phyloP scores from a whole-genome alignment of 2,329 filamentous ascomycete genomes.

The Aureobasidium pullulans region DNA sequence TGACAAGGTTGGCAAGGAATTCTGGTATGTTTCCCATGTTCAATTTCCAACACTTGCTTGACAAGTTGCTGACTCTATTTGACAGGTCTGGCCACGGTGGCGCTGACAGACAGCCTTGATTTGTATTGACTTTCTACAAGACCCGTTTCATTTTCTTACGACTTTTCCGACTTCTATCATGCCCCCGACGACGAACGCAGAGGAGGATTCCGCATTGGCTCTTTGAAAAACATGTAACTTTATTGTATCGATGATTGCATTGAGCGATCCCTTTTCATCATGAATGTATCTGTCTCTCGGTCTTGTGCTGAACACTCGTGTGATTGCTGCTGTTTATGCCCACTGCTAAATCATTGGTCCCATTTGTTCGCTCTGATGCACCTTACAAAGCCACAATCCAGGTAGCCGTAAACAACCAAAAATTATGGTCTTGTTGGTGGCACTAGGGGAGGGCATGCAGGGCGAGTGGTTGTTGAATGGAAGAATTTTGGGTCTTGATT shows the following conservation, averaged over 20 bases:
- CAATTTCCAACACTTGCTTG: not conserved
- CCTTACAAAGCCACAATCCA: too few species aligned
- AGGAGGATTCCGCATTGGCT: not conserved
- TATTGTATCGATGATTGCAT: conserved; percentile 1
- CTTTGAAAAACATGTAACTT: conserved; percentile 4
- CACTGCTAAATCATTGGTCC: too few species aligned
- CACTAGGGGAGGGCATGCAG: too few species aligned
- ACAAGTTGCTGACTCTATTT: not conserved
- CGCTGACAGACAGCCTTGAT: conserved; percentile 13
- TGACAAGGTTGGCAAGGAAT: conserved; percentile 33
- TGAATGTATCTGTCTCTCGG: not conserved
- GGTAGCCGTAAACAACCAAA: too few species aligned
- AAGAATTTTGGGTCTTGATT: too few species aligned
- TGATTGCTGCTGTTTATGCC: too few species aligned
- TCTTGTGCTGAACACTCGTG: too few species aligned
- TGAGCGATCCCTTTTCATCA: not conserved
- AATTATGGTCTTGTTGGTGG: too few species aligned
- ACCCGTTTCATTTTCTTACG: not conserved
- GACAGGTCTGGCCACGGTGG: conserved; percentile 12
- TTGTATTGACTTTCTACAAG: not conserved
- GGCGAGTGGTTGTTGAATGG: too few species aligned
- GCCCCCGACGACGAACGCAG: conserved; percentile 1
- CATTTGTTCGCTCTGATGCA: too few species aligned
- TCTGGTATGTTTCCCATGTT: conserved; percentile 25
- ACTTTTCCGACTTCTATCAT: conserved; percentile 4